A percentile compares a stretch with the other conserved stretches of the same genome.
phyloP scores from a whole-genome alignment of 1,139 yeast genomes.

The Yamadazyma triangularis region DNA sequence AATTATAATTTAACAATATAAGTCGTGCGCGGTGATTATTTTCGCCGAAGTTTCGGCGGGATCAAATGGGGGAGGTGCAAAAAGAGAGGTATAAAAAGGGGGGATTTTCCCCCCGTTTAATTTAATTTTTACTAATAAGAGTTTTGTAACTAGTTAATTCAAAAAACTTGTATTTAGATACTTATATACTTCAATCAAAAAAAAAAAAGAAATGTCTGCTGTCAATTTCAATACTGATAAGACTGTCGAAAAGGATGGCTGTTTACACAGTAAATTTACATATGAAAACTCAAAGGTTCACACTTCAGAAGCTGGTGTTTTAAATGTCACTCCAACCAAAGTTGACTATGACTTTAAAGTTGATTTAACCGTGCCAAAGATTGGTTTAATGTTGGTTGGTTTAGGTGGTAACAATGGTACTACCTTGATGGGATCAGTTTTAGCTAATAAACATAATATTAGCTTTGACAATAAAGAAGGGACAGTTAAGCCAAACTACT shows the following conservation, averaged over 20 bases:
- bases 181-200: background rate
- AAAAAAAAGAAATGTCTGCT: constrained; percentile 13
- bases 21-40: too few species aligned
- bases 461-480: constrained; percentile 84
- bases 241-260: constrained; percentile 52
- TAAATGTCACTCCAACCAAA: constrained; percentile 66
- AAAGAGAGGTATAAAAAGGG: constrained; percentile 16
- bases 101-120: constrained; percentile 2
- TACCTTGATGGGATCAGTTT: constrained; percentile 77
- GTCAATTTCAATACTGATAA: constrained; percentile 63
- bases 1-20: too few species aligned
- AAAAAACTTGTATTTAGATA: constrained; percentile 5
- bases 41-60: constrained; percentile 32
- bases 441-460: constrained; percentile 79
- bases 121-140: too few species aligned
- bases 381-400: constrained; percentile 89
- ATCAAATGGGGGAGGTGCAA: constrained; percentile 3
- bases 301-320: constrained; percentile 50
- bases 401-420: constrained; percentile 97
- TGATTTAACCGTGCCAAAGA: constrained; percentile 76
- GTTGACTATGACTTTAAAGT: constrained; percentile 82
- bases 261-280: constrained; percentile 66
- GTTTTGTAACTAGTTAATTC: too few species aligned
- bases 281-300: constrained; percentile 28
- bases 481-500: constrained; percentile 75